Conservation (phyloP, 441 rosid species). For the Dalechampia spathulata region DNA sequence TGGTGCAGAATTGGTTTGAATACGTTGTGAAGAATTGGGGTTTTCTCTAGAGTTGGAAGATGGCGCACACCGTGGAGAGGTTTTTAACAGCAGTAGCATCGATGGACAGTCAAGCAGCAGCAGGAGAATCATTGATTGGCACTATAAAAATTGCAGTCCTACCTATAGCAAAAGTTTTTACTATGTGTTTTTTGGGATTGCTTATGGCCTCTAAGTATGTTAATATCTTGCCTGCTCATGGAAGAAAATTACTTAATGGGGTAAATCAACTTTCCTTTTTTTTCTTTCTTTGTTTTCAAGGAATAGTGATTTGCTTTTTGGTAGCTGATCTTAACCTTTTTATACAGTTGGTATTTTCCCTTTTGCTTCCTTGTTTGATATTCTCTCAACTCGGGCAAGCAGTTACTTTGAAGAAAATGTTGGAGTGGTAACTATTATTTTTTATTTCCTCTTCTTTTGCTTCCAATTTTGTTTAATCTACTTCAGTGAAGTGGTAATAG, state of each 20-base stretch:
- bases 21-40: neutral
- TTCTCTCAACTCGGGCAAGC: constrained; percentile 98
- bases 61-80: constrained; percentile 28
- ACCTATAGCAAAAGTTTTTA: constrained; percentile 90
- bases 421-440: constrained; percentile 52
- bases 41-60: neutral
- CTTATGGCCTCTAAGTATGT: constrained; percentile 97
- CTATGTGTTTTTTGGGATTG: constrained; percentile 88
- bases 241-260: constrained; percentile 90
- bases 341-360: constrained; percentile 84
- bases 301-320: neutral
- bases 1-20: constrained; percentile 3
- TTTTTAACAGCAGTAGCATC: constrained; percentile 29
- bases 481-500: neutral
- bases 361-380: constrained; percentile 94
- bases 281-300: neutral
- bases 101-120: constrained; percentile 27
- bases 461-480: neutral
- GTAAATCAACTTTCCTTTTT: constrained; percentile 19
- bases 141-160: constrained; percentile 80
- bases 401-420: constrained; percentile 69
- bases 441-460: neutral
- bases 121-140: constrained; percentile 44
- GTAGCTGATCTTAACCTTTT: neutral
- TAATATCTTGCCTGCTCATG: constrained; percentile 82